Evolutionary conservation across 331 rosid species (phyloP), one percentile per base, ranked within the genome.

Genomic region (Acacia pycnantha): DNA sequence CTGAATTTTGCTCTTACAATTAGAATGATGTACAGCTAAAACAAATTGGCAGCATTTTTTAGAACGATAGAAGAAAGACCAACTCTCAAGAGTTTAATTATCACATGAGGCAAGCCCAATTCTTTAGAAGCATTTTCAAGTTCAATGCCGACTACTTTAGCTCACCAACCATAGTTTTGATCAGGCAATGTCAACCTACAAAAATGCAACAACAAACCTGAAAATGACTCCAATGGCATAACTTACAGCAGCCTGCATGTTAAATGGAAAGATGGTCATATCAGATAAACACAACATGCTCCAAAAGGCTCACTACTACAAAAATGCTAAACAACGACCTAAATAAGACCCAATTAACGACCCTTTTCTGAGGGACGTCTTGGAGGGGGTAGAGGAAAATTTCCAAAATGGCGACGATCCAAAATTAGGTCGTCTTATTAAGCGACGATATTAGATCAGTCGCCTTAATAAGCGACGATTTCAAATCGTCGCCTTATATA

Each of bases 231-330:
- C 98, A 15, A 82, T 81, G 0, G 85, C 96, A 56, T 94, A 94
- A 87, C 97, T 94, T 85, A 86, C 29, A 48, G 98, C 97, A 79
- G 96, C 96, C 97, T 94, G 91, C 73, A 77, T 15, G 68, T 68
- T 76, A 37, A 75, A 84, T 78, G 78, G 74, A 84, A 47, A 77
- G 61, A 59, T 85, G 73, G 76, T 59, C 54, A 70, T 40, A 83
- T 76, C 21, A 84, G 72, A 77, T 21, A 77, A 79, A 66, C 61
- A 66, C 21, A 35, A 65, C 26, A 87, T 65, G 80, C 54, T 66
- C 9, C 41, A 79, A 40, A 65, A 24, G 13, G 61, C n/a, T n/a
- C n/a, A n/a, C n/a, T n/a, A n/a, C n/a, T n/a, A n/a, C n/a, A n/a
- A n/a, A n/a, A n/a, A n/a, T n/a, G n/a, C n/a, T n/a, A n/a, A n/a